Evolutionary conservation across 176 grass and related monocot species (phyloP).

Genomic region (Ensete glaucum): DNA sequence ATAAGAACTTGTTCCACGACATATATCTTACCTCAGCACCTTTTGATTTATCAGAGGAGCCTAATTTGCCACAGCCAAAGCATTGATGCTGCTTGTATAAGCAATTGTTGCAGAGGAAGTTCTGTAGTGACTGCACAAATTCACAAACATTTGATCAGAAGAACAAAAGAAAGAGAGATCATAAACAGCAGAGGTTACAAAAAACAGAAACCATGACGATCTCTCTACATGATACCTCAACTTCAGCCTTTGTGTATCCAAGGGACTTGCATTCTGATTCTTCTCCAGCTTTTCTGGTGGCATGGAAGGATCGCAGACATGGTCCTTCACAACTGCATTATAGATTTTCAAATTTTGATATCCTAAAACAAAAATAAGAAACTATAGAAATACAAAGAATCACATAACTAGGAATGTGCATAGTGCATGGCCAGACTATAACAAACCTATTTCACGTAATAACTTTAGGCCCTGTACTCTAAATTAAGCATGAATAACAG

Average conservation of each 20-base stretch:
- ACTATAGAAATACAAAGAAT: not conserved
- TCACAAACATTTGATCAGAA: conserved; percentile 14
- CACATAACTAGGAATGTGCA: not conserved
- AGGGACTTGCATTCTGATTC: conserved; percentile 65
- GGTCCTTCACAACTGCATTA: conserved; percentile 76
- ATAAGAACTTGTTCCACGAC: not conserved
- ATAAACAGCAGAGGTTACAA: conserved; percentile 7
- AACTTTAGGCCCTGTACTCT: not conserved
- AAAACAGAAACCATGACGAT: conserved; percentile 7
- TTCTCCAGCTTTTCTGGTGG: conserved; percentile 46
- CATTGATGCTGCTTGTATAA: conserved; percentile 80
- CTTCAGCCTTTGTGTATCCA: conserved; percentile 42
- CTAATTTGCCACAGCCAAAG: conserved; percentile 72
- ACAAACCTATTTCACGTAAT: not conserved
- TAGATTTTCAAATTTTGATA: not conserved
- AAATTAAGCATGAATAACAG: not conserved
- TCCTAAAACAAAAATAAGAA: not conserved
- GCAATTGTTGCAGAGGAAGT: conserved; percentile 76
- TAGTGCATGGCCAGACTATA: no score
- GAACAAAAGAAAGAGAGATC: conserved; percentile 20
- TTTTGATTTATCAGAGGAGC: conserved; percentile 53
- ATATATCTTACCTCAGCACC: conserved; percentile 50
- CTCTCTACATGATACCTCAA: conserved; percentile 43
- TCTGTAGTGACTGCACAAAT: conserved; percentile 62
- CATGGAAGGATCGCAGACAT: conserved; percentile 95